These are phyloP conservation scores for Kwoniella botswanensis DNA, from an alignment of 768 basidiomycete species.

Conservation along the genomic window DNA sequence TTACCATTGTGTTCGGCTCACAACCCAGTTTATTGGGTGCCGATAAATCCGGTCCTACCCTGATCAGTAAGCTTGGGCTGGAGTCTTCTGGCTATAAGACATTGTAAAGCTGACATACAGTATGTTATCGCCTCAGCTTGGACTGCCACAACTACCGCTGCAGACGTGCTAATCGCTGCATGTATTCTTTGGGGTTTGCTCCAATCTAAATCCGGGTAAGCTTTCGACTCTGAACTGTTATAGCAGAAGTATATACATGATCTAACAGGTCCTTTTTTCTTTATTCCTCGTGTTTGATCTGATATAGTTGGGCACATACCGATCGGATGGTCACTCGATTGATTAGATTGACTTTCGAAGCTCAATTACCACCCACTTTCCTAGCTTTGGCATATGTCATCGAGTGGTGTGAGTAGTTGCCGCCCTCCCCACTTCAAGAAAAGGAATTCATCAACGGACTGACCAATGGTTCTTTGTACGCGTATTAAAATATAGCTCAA, in stretches of 20 bases:
- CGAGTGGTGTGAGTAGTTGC: conserved; percentile 32
- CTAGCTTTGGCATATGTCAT: conserved; percentile 37
- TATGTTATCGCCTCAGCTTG: conserved; percentile 9
- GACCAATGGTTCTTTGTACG: no score
- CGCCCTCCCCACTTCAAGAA: no score
- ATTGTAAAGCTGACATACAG: no score
- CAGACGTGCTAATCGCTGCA: conserved; percentile 37
- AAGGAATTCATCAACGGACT: no score
- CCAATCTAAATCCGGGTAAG: conserved; percentile 36
- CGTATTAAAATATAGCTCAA: conserved; percentile 8
- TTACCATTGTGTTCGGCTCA: conserved; percentile 37
- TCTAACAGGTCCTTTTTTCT: no score
- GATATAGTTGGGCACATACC: conserved; percentile 41
- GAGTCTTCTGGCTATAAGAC: no score
- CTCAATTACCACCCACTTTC: conserved; percentile 38
- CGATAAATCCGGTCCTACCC: conserved; percentile 22
- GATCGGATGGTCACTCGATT: conserved; percentile 33
- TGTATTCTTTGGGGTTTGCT: conserved; percentile 33
- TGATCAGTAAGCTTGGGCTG: conserved; percentile 23
- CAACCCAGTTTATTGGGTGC: conserved; percentile 26
- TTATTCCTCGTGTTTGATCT: no score
- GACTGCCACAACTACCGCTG: conserved; percentile 28
- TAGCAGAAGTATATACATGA: neutral
- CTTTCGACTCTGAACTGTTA: neutral
- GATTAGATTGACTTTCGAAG: conserved; percentile 36